Evolutionary conservation across 768 basidiomycete species (phyloP).

Genomic region (Tulasnella sp.): DNA sequence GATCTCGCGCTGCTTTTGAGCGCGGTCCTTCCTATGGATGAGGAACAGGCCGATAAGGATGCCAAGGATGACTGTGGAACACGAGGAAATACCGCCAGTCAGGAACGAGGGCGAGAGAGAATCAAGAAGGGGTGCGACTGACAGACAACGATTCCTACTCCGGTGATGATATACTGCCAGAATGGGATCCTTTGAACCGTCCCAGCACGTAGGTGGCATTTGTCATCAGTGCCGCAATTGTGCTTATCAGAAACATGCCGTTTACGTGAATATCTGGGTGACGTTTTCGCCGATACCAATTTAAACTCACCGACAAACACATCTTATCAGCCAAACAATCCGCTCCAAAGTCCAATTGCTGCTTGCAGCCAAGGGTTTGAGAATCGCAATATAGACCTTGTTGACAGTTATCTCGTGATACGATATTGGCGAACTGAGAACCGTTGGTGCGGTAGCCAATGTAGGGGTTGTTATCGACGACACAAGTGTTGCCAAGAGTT

Average conservation of each 20-base stretch:
- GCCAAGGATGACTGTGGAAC: not conserved
- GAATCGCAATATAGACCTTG: conserved; percentile 70
- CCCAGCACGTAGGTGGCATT: conserved; percentile 2
- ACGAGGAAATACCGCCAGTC: not conserved
- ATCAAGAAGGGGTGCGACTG: not conserved
- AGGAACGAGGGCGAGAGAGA: not conserved
- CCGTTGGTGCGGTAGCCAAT: conserved; percentile 42
- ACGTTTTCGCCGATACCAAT: too few species aligned
- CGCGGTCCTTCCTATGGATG: conserved; percentile 2
- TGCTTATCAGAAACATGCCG: not conserved
- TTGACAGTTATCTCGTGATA: conserved; percentile 71
- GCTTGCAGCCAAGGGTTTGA: conserved; percentile 43
- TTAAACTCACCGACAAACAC: conserved; percentile 25
- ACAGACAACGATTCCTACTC: conserved; percentile 10
- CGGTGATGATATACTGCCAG: conserved; percentile 13
- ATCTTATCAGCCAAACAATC: conserved; percentile 49
- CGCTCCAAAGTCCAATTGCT: conserved; percentile 45
- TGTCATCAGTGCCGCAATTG: conserved; percentile 9
- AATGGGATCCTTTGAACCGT: conserved; percentile 9
- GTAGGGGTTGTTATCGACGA: conserved; percentile 70
- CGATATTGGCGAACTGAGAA: conserved; percentile 60
- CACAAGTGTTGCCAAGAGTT: conserved; percentile 51
- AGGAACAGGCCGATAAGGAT: conserved; percentile 11
- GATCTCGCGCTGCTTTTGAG: conserved; percentile 9
- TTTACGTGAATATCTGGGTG: too few species aligned